phyloP scores from a whole-genome alignment of 805 yeast species.

The Metschnikowia colocasiae region DNA sequence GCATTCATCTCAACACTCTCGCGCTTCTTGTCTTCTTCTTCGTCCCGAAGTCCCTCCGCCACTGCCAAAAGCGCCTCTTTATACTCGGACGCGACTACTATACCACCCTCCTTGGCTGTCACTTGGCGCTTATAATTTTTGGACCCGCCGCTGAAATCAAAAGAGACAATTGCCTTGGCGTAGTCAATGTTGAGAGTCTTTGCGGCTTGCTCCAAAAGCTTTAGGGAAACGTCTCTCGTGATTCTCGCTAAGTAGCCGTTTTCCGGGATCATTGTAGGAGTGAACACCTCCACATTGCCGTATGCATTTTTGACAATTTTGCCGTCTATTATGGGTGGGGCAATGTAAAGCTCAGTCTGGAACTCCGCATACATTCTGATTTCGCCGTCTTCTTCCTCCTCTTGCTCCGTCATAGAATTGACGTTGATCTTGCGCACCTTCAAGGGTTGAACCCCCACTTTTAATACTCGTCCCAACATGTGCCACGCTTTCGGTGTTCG shows the following conservation, averaged over 20 bases:
- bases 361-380: constrained; percentile 66
- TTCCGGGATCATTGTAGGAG: constrained; percentile 75
- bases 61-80: constrained; percentile 57
- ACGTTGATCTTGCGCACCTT: constrained; percentile 26
- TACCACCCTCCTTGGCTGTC: constrained; percentile 68
- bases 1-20: constrained; percentile 46
- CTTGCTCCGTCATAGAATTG: constrained; percentile 31
- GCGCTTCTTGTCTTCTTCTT: constrained; percentile 45
- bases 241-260: constrained; percentile 60
- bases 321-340: constrained; percentile 67
- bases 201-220: constrained; percentile 67
- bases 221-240: constrained; percentile 29
- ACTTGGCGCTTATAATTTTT: constrained; percentile 39
- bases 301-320: constrained; percentile 68
- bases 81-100: constrained; percentile 63
- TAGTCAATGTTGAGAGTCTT: constrained; percentile 64
- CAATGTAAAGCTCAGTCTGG: constrained; percentile 69
- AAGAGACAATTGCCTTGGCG: constrained; percentile 85
- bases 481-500: constrained; percentile 85
- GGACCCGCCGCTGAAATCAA: constrained; percentile 53
- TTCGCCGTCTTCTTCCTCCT: constrained; percentile 49
- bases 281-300: constrained; percentile 82
- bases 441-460: constrained; percentile 64
- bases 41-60: constrained; percentile 45
- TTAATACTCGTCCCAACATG: constrained; percentile 70